Evolutionary conservation across 345 rosid species (phyloP).

Genomic region (Acer campestre): DNA sequence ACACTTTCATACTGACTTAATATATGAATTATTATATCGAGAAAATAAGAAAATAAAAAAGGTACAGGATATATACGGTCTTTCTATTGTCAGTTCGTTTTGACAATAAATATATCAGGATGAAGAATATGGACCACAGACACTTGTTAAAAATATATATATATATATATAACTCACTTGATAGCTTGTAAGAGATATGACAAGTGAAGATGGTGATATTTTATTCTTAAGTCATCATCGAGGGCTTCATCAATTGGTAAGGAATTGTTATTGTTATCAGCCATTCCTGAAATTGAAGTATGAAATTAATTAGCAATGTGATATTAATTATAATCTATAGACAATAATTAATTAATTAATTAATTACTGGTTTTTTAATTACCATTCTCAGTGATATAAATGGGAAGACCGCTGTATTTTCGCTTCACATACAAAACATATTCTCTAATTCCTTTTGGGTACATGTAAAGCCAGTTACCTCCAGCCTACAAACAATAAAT

Average conservation of each 20-base stretch:
- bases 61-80: too few species aligned
- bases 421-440: constrained; percentile 24
- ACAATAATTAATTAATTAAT: too few species aligned
- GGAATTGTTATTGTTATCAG: constrained; percentile 36
- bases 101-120: too few species aligned
- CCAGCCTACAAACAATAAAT: constrained; percentile 34
- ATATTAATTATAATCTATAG: neutral
- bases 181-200: constrained; percentile 35
- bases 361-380: neutral
- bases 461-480: constrained; percentile 34
- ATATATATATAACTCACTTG: constrained; percentile 29
- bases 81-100: too few species aligned
- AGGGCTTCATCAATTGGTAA: constrained; percentile 32
- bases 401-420: constrained; percentile 31
- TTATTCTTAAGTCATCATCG: constrained; percentile 42
- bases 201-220: constrained; percentile 38
- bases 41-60: too few species aligned
- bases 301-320: neutral
- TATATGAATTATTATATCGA: too few species aligned
- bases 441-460: constrained; percentile 39
- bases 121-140: too few species aligned
- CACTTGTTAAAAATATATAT: too few species aligned
- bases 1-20: too few species aligned
- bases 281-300: constrained; percentile 26
- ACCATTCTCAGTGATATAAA: constrained; percentile 54